Percentiles rank a stretch among this genome's conserved stretches.
Conservation (phyloP, 2,329 filamentous ascomycete species). For the Aspergillus pseudoviridinutans region DNA sequence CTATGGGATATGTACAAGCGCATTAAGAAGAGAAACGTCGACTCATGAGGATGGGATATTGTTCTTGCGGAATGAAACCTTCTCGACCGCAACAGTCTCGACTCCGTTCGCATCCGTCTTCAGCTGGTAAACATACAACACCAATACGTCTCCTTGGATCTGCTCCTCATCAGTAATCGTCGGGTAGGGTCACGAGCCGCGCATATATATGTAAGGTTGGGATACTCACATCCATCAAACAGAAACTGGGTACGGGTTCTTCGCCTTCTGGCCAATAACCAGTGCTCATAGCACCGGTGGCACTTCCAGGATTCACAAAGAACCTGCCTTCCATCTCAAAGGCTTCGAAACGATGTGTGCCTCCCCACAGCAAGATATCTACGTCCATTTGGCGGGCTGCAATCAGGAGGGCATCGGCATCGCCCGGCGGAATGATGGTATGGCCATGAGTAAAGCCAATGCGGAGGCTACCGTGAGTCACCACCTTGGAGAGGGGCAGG, state of each 20-base stretch:
- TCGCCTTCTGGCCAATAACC: slow-evolving; percentile 57
- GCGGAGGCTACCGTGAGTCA: slow-evolving; percentile 64
- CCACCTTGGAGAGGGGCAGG: slow-evolving; percentile 63
- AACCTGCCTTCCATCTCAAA: slow-evolving; percentile 70
- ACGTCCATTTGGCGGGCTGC: slow-evolving; percentile 69
- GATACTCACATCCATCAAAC: slow-evolving; percentile 90
- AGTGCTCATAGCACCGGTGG: slow-evolving; percentile 62
- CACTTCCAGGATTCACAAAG: slow-evolving; percentile 66
- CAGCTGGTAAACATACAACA: slow-evolving; percentile 89
- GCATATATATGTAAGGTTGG: background rate
- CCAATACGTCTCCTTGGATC: slow-evolving; percentile 94
- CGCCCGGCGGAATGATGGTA: slow-evolving; percentile 64
- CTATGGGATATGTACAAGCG: slow-evolving; percentile 31
- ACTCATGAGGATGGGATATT: slow-evolving; percentile 55
- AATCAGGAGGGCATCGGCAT: slow-evolving; percentile 63
- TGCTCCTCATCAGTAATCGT: slow-evolving; percentile 36
- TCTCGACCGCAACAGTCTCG: slow-evolving; percentile 78
- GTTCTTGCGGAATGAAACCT: slow-evolving; percentile 80
- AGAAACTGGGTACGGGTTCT: slow-evolving; percentile 85
- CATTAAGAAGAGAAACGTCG: slow-evolving; percentile 9
- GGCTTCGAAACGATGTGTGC: slow-evolving; percentile 66
- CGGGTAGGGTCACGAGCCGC: background rate
- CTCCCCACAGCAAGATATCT: slow-evolving; percentile 65
- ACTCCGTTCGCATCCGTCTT: slow-evolving; percentile 71
- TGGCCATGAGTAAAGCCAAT: slow-evolving; percentile 70